Evolutionary conservation across 2,329 filamentous ascomycete genomes (phyloP).

Genomic region (Colletotrichum lentis): DNA sequence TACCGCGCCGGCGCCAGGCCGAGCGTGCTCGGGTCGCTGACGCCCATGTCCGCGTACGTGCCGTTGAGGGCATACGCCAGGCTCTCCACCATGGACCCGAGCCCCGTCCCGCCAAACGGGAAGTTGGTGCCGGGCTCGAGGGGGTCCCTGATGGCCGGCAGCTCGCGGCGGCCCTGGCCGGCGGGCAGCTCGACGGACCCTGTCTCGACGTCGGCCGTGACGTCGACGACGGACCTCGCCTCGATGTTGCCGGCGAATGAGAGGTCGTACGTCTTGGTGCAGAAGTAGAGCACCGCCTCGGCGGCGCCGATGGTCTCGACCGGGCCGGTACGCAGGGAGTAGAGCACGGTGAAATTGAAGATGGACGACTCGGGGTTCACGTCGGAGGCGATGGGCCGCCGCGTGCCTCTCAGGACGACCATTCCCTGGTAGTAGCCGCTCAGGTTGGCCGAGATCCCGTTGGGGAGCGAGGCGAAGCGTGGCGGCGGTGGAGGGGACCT

Average conservation of each 20-base stretch:
- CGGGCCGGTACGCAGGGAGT: background rate
- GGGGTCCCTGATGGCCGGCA: constrained; percentile 13
- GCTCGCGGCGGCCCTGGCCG: background rate
- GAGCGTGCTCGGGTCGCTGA: background rate
- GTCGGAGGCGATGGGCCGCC: background rate
- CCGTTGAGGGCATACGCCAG: background rate
- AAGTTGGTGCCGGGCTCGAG: background rate
- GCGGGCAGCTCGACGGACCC: constrained; percentile 5
- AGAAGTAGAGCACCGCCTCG: constrained; percentile 36
- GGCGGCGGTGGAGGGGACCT: background rate
- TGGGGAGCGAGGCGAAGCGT: background rate
- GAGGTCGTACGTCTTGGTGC: constrained; percentile 34
- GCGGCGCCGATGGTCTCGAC: constrained; percentile 10
- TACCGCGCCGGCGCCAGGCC: constrained; percentile 14
- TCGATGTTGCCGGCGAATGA: constrained; percentile 11
- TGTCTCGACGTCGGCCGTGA: constrained; percentile 6
- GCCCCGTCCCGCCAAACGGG: background rate
- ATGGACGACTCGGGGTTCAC: constrained; percentile 11
- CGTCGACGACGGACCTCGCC: constrained; percentile 4
- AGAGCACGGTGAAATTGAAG: constrained; percentile 20
- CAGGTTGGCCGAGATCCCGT: background rate
- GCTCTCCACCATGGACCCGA: background rate
- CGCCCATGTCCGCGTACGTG: background rate
- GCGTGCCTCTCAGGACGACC: background rate
- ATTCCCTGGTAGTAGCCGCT: background rate